Evolutionary conservation across 306 rosid species (phyloP), one percentile per base, ranked within the genome.

Genomic region (Quercus wislizeni): DNA sequence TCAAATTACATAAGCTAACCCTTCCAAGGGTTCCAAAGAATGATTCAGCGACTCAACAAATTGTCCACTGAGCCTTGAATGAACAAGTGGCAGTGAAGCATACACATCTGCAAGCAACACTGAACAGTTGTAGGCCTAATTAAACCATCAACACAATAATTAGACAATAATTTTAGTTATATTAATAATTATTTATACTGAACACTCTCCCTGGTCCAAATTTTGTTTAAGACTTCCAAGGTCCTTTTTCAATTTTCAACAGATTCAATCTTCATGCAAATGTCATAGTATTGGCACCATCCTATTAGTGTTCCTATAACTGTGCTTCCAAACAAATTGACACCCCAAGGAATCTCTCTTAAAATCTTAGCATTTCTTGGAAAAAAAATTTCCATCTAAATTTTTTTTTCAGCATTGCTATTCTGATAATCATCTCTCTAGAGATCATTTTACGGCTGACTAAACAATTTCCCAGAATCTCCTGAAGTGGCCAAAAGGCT

Each of bases 1-100:
- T 57, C 73, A 56, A 20, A 56, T 67, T 73, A 76, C 33, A 59
- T 27, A 20, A 27, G 25, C 56, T 15, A n/a, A 64, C 31, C 21
- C 62, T 54, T 67, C 55, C 57, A 58, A 35, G 76, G 51, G 38
- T 65, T 58, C 46, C 46, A 81, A 64, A 61, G 38, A 76, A 78
- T 74, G 78, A 74, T 52, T 74, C 57, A 70, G 58, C 57, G 69
- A 73, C 80, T 80, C 78, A 19, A 64, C 70, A 64, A 73, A 74
- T 59, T 35, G 49, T 74, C 43, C 4, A 25, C n/a, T 6, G 23
- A 55, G 71, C 71, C n/a, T 73, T 23, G 25, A 62, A 70, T 64
- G 71, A 51, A 63, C 74, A 43, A 73, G 25, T 77, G 51, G 58
- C 58, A 84, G 28, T 65, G 71, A 65, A 59, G 67, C 38, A 12